These are phyloP conservation scores for Euphorbia corollata DNA, from an alignment of 441 rosid genomes.

Conservation along the genomic window DNA sequence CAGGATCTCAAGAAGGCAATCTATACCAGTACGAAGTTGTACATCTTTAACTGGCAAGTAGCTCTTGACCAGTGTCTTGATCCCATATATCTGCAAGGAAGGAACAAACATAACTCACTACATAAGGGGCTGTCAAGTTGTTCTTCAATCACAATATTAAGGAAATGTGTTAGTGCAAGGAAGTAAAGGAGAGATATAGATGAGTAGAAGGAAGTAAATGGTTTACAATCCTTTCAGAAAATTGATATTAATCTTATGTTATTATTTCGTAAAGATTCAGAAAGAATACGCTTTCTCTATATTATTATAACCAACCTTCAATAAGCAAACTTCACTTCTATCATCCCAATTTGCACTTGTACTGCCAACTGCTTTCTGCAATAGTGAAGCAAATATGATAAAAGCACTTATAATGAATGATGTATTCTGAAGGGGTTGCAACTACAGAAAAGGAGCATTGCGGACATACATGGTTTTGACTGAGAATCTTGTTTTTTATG, in stretches of 20 bases:
- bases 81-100: slow-evolving; percentile 68
- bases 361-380: slow-evolving; percentile 61
- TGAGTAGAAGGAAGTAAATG: slow-evolving; percentile 4
- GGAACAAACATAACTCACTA: slow-evolving; percentile 15
- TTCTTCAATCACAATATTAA: slow-evolving; percentile 10
- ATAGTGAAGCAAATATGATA: slow-evolving; percentile 22
- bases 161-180: not conserved
- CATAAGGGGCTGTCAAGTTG: slow-evolving; percentile 15
- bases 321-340: slow-evolving; percentile 72
- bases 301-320: slow-evolving; percentile 84
- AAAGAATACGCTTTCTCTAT: slow-evolving; percentile 10
- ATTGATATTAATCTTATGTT: not conserved
- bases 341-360: slow-evolving; percentile 61
- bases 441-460: slow-evolving; percentile 24
- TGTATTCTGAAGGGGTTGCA: slow-evolving; percentile 6
- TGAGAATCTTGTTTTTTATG: slow-evolving; percentile 68
- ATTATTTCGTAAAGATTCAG: not conserved
- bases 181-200: slow-evolving; percentile 1
- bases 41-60: slow-evolving; percentile 93
- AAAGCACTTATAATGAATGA: slow-evolving; percentile 11
- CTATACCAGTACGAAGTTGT: slow-evolving; percentile 85
- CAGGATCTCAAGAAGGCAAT: slow-evolving; percentile 59
- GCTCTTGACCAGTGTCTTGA: slow-evolving; percentile 92
- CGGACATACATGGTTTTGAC: slow-evolving; percentile 49
- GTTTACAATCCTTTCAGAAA: slow-evolving; percentile 4